A percentile compares a stretch with the other conserved stretches of the same genome.
Evolutionary conservation across 2,329 filamentous ascomycete species (phyloP).

Genomic region (Emmonsia crescens): DNA sequence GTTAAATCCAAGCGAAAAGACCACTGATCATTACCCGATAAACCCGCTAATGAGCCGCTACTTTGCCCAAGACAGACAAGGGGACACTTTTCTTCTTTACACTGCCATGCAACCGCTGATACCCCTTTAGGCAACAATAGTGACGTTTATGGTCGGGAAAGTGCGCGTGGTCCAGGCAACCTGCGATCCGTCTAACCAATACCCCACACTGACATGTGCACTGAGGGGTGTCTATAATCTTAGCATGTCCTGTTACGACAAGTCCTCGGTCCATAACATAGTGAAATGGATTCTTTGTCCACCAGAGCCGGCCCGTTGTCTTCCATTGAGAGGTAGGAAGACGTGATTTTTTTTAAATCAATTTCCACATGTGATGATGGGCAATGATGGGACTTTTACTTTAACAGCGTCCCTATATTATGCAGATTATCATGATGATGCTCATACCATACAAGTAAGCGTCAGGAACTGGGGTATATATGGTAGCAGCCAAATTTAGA

Average conservation of each 20-base stretch:
- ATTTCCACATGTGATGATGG: not conserved
- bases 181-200: slow-evolving; percentile 1
- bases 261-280: not conserved
- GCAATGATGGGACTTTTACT: not conserved
- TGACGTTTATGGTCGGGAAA: slow-evolving; percentile 2
- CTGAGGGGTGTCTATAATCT: slow-evolving; percentile 1
- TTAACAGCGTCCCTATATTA: too few relatives aligned
- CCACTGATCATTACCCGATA: not conserved
- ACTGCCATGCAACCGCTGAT: not conserved
- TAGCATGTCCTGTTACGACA: not conserved
- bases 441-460: not conserved
- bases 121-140: not conserved
- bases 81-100: not conserved
- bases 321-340: not conserved
- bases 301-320: not conserved
- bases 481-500: not conserved
- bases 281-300: slow-evolving; percentile 3
- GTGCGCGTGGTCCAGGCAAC: slow-evolving; percentile 3
- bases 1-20: too few relatives aligned
- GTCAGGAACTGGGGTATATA: not conserved
- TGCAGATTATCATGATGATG: not conserved
- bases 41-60: not conserved
- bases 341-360: not conserved
- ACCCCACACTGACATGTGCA: not conserved
- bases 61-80: not conserved